Percentiles rank a stretch among this genome's conserved stretches.
phyloP scores from a whole-genome alignment of 1,284 basidiomycete species.

The Pascua sp. region DNA sequence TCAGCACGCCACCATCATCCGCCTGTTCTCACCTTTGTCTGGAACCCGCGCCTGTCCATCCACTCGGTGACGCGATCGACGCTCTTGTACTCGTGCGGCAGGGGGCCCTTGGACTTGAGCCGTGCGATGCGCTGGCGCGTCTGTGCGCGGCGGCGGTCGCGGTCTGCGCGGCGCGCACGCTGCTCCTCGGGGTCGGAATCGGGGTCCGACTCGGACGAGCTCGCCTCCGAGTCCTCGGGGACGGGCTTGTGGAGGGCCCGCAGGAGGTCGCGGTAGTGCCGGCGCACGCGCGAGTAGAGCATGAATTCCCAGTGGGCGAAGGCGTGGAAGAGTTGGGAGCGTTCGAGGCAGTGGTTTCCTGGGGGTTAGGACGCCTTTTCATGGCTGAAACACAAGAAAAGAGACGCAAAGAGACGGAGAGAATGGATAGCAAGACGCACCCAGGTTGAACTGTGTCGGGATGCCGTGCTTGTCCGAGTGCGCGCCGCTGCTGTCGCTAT shows the following conservation, averaged over 20 bases:
- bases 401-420: too few species aligned
- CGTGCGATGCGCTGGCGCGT: constrained; percentile 17
- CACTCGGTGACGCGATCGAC: constrained; percentile 74
- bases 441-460: too few species aligned
- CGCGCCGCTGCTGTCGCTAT: too few species aligned
- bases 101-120: constrained; percentile 14
- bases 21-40: constrained; percentile 42
- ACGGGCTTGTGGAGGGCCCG: constrained; percentile 18
- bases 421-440: too few species aligned
- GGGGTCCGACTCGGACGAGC: constrained; percentile 22
- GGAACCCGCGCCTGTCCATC: constrained; percentile 67
- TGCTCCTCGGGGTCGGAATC: constrained; percentile 14
- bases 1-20: too few species aligned
- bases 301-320: constrained; percentile 48
- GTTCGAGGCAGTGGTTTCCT: constrained; percentile 3
- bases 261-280: constrained; percentile 30
- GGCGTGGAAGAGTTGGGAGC: constrained; percentile 6
- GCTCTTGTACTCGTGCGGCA: constrained; percentile 48
- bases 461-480: too few species aligned
- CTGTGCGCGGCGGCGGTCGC: not conserved
- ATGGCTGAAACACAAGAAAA: not conserved
- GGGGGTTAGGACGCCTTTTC: not conserved
- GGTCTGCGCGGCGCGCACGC: constrained; percentile 11
- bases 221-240: not conserved
- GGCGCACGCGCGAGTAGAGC: constrained; percentile 26